phyloP scores from a whole-genome alignment of 495 filamentous ascomycete species.

The Aspergillus ellipticus region DNA sequence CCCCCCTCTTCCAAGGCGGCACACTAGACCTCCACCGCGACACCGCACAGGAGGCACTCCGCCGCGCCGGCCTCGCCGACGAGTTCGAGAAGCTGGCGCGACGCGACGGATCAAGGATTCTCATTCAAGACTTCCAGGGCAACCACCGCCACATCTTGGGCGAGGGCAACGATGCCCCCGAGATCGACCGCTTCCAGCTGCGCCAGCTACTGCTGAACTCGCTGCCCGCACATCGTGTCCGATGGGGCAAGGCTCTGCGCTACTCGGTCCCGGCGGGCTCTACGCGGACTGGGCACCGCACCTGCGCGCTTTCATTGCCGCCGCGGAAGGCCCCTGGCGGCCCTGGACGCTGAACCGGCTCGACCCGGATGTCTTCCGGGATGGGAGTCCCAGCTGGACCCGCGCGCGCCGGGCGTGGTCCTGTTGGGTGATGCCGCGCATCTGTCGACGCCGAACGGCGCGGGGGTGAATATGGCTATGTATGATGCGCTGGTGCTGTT shows the following conservation, averaged over 20 bases:
- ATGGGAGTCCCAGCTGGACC: not conserved
- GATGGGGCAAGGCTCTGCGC: constrained; percentile 29
- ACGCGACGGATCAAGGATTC: constrained; percentile 37
- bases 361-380: not conserved
- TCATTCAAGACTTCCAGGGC: constrained; percentile 9
- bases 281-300: constrained; percentile 9
- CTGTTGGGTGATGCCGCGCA: not conserved
- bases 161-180: constrained; percentile 17
- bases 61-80: constrained; percentile 41
- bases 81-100: constrained; percentile 41
- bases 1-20: constrained; percentile 38
- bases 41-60: constrained; percentile 45
- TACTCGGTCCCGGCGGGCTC: not conserved
- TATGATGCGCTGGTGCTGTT: constrained; percentile 4
- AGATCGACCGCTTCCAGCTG: constrained; percentile 40
- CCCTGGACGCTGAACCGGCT: constrained; percentile 16
- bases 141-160: constrained; percentile 5
- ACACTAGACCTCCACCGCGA: constrained; percentile 48
- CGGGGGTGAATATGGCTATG: not conserved
- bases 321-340: constrained; percentile 11
- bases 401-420: not conserved
- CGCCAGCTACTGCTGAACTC: constrained; percentile 38
- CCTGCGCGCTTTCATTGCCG: constrained; percentile 11
- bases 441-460: not conserved
- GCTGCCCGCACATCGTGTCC: constrained; percentile 29